phyloP scores from a whole-genome alignment of 1,284 basidiomycete species.

The Ceratobasidium theobromae region DNA sequence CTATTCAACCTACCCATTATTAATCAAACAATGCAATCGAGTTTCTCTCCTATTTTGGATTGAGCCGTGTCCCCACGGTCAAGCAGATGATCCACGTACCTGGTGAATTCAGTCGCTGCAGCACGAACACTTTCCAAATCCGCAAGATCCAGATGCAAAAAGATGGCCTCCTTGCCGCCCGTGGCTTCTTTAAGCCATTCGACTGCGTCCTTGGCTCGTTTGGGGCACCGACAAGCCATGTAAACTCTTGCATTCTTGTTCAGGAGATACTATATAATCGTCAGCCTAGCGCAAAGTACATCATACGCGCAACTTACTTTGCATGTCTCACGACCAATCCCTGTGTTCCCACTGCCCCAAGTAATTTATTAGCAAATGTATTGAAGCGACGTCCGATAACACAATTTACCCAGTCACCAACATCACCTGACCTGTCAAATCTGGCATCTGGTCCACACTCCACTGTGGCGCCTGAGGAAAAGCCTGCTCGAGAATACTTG shows the following conservation, averaged over 20 bases:
- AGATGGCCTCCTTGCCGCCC: not conserved
- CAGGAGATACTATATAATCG: slow-evolving; percentile 10
- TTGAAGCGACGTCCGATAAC: too few relatives aligned
- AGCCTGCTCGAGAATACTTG: slow-evolving; percentile 22
- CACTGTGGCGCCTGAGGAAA: slow-evolving; percentile 32
- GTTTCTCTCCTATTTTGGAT: slow-evolving; percentile 21
- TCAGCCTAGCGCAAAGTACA: not conserved
- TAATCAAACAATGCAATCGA: slow-evolving; percentile 31
- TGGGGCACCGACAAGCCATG: slow-evolving; percentile 34
- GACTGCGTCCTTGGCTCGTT: slow-evolving; percentile 32
- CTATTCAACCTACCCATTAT: slow-evolving; percentile 22
- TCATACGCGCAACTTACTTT: slow-evolving; percentile 1
- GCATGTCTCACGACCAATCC: slow-evolving; percentile 22
- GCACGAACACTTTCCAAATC: slow-evolving; percentile 9
- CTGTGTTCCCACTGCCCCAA: slow-evolving; percentile 8
- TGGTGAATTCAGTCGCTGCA: not conserved
- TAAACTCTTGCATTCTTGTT: slow-evolving; percentile 37
- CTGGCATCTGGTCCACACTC: slow-evolving; percentile 31
- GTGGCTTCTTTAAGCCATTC: slow-evolving; percentile 25
- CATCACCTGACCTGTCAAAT: slow-evolving; percentile 33
- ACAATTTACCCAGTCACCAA: slow-evolving; percentile 32
- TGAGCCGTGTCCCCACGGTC: not conserved
- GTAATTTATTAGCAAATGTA: not conserved
- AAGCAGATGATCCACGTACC: slow-evolving; percentile 26
- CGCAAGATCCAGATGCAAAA: slow-evolving; percentile 6